A percentile compares a stretch with the other conserved stretches of the same genome.
Conservation (phyloP, 768 basidiomycete species). For the Xerocomus brunneocitrinus region DNA sequence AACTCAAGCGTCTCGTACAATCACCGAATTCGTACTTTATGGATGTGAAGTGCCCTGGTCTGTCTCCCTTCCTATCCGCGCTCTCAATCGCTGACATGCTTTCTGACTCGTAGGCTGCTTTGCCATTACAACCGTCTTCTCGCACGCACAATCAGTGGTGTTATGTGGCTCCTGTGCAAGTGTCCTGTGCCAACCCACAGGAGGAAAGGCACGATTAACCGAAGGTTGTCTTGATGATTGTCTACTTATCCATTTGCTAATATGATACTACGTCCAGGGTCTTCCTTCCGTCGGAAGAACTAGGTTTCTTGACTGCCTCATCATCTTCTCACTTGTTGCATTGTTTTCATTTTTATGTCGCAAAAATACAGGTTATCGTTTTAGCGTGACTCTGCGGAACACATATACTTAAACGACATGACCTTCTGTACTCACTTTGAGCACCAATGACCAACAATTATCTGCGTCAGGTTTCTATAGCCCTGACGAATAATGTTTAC, state of each 20-base stretch:
- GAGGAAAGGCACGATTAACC: slow-evolving; percentile 96
- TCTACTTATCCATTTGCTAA: slow-evolving; percentile 5
- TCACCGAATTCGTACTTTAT: slow-evolving; percentile 99
- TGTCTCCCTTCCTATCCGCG: slow-evolving; percentile 24
- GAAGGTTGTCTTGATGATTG: slow-evolving; percentile 59
- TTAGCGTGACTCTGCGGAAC: slow-evolving; percentile 2
- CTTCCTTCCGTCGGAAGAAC: slow-evolving; percentile 97
- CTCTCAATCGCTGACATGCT: neutral
- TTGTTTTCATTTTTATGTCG: slow-evolving; percentile 2
- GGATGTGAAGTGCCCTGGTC: slow-evolving; percentile 99
- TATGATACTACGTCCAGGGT: slow-evolving; percentile 51
- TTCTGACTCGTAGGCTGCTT: slow-evolving; percentile 69
- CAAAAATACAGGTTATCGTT: slow-evolving; percentile 13
- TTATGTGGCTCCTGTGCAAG: slow-evolving; percentile 89
- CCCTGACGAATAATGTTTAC: neutral
- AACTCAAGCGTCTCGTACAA: slow-evolving; percentile 99
- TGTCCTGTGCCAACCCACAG: slow-evolving; percentile 96
- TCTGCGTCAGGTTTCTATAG: no score
- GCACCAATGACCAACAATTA: neutral
- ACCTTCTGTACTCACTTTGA: slow-evolving; percentile 10
- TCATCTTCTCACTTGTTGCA: neutral
- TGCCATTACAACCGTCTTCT: slow-evolving; percentile 96
- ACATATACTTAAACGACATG: slow-evolving; percentile 2
- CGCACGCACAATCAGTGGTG: slow-evolving; percentile 97
- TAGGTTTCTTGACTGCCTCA: slow-evolving; percentile 30